Percentiles rank a stretch among this genome's conserved stretches.
Conservation (phyloP, 2,329 filamentous ascomycete genomes). For the Paracorniculantispora psalliotae region DNA sequence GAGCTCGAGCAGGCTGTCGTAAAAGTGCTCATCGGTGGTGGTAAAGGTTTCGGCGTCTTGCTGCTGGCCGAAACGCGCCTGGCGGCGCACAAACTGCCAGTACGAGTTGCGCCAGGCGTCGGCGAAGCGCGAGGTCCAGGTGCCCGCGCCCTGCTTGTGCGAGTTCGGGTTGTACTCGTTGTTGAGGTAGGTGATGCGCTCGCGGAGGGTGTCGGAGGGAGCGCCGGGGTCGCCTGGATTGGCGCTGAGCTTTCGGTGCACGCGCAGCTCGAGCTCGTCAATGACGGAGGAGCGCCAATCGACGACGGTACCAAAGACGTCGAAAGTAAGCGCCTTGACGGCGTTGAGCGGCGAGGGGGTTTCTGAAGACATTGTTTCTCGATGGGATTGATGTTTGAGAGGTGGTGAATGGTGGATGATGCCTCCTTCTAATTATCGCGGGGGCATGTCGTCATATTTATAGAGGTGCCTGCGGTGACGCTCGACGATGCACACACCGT, state of each 20-base stretch:
- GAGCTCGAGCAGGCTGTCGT: conserved; percentile 55
- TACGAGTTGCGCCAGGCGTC: conserved; percentile 67
- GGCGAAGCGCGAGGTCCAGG: conserved; percentile 43
- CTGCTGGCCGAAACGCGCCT: conserved; percentile 39
- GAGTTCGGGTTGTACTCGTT: conserved; percentile 59
- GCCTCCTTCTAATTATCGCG: neutral
- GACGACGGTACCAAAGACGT: conserved; percentile 76
- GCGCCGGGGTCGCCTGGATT: conserved; percentile 37
- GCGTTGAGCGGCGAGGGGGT: conserved; percentile 23
- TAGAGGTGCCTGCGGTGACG: neutral
- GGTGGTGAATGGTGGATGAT: neutral
- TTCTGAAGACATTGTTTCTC: conserved; percentile 23
- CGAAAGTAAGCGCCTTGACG: conserved; percentile 62
- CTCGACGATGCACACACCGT: neutral
- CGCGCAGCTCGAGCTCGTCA: conserved; percentile 49
- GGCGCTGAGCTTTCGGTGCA: conserved; percentile 43
- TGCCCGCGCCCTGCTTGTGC: conserved; percentile 13
- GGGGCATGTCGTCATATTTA: neutral
- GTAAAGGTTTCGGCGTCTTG: conserved; percentile 47
- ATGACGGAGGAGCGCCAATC: conserved; percentile 69
- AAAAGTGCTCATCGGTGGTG: conserved; percentile 68
- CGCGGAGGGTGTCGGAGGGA: conserved; percentile 41
- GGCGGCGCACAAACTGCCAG: conserved; percentile 50
- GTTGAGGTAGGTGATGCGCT: conserved; percentile 46
- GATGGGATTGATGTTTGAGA: neutral